Percentiles rank a stretch among this genome's conserved stretches.
phyloP scores from a whole-genome alignment of 192 early-diverging fungal species.

The Spinellus fusiger region DNA sequence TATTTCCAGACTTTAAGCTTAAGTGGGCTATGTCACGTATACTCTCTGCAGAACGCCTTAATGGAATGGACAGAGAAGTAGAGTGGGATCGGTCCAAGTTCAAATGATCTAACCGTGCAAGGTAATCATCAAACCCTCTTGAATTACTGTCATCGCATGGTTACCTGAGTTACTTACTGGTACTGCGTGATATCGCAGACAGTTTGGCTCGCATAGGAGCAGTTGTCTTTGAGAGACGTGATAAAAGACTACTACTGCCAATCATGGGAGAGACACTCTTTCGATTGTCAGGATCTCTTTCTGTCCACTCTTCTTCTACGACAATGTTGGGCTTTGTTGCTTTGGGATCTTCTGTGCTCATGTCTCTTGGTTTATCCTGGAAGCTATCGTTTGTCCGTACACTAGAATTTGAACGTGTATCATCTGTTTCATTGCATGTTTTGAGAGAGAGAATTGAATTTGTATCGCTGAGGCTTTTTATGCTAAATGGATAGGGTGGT shows the following conservation, averaged over 20 bases:
- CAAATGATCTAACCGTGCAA: not conserved
- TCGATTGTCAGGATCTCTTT: conserved; percentile 5
- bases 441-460: conserved; percentile 20
- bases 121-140: not conserved
- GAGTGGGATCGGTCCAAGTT: not conserved
- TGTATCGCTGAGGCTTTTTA: conserved; percentile 11
- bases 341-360: no score
- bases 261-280: not conserved
- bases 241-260: conserved; percentile 17
- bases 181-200: conserved; percentile 19
- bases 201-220: conserved; percentile 30
- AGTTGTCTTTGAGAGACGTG: conserved; percentile 27
- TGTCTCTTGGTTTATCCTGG: conserved; percentile 6
- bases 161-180: conserved; percentile 9
- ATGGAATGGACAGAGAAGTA: conserved; percentile 4
- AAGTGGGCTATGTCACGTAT: conserved; percentile 11
- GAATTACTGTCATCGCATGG: not conserved
- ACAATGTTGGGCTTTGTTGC: not conserved
- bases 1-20: not conserved
- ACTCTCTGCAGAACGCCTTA: conserved; percentile 21
- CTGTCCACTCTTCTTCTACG: not conserved
- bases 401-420: conserved; percentile 15
- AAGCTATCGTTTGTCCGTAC: conserved; percentile 13
- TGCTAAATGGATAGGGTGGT: conserved; percentile 4
- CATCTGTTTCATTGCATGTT: conserved; percentile 25